Base-by-base conservation (phyloP, 2,329 filamentous ascomycete genomes). In the Teratosphaeriaceae sp. region DNA sequence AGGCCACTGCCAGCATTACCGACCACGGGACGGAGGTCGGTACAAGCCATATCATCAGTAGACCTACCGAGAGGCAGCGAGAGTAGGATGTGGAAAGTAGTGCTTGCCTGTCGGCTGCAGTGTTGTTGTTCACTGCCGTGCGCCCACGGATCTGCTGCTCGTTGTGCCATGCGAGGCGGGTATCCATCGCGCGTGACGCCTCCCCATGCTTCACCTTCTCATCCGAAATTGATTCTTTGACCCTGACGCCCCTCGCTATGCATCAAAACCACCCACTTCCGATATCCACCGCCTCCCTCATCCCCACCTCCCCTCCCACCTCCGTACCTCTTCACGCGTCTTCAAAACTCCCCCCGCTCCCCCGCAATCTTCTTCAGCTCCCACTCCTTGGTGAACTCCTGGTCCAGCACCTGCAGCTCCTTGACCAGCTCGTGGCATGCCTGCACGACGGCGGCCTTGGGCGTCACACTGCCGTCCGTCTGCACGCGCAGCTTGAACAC, bases 311-410 rank as follows among this genome's bases (percentile, higher is more conserved):
- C 27, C 27, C 27, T 12, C 53, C 31, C 18, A 20, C 31, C 31
- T 34, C 31, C 9, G 24, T 18, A 5, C 12, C 15, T 5, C 31
- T 15, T 34, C 31, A 34, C 9, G 18, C 18, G 5, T 34, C 9
- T 18, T 30, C n/a, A n/a, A n/a, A n/a, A n/a, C 5, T n/a, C 27
- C 27, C 12, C 53, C 34, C 56, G 54, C 42, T 50, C 56, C 31
- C 56, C 57, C 12, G 68, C 86, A 76, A 94, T 90, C 68, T 88
- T 89, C 58, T 87, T 82, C 56, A 94, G 70, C 66, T 94, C 87
- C 68, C 82, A 92, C 66, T 97, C 90, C 60, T 90, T 88, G 16
- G 86, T 94, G 64, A 97, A 95, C 61, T 94, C 87, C 51, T 86
- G 80, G 50, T 84, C 84, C 46, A 98, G 72, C 51, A 81, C 82